Evolutionary conservation across 2,329 filamentous ascomycete genomes (phyloP), one percentile per base, ranked within the genome.

Genomic region (Pyrenochaeta sp.): DNA sequence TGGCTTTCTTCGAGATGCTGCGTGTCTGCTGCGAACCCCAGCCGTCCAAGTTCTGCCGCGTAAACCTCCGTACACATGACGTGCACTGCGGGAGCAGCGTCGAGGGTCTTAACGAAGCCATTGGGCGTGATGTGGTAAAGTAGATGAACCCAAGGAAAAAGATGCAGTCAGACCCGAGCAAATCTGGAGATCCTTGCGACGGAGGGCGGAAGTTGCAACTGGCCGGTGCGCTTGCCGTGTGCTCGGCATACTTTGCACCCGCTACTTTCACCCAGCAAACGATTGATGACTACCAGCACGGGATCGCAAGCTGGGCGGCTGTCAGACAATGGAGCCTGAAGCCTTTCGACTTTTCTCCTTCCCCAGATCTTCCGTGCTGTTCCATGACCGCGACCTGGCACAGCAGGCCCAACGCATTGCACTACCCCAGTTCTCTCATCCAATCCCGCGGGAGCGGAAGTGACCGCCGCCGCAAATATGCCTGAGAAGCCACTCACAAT

Each of bases 401-500:
- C 55, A 37, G 57, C 52, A 37, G 46, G 35, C 51, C 47, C 51
- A 52, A 42, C 32, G 49, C 45, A 39, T 55, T 51, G 54, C 63
- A 65, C 56, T 47, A 59, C 56, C 63, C 51, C 54, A 51, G 45
- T 49, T 53, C 44, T 43, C 33, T 55, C 54, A 50, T 53, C 60
- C 64, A 67, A 64, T 65, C 60, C 63, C 46, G 54, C 58, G 54
- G 43, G 56, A 58, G 58, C 60, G 58, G 52, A 47, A 60, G 54
- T 58, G 62, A 55, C 36, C 49, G 54, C 51, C 67, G 58, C 64
- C 59, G 60, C 71, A 68, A 67, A 65, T 27, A 94, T 95, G 91
- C 90, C 90, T 68, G 90, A 95, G 73, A 92, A 90, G 80, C 87
- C 88, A 49, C 83, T 91, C 54, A 92, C 89, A 7, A 89, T 95